Conservation (phyloP, 495 filamentous ascomycete genomes). For the Xylaria bambusicola region DNA sequence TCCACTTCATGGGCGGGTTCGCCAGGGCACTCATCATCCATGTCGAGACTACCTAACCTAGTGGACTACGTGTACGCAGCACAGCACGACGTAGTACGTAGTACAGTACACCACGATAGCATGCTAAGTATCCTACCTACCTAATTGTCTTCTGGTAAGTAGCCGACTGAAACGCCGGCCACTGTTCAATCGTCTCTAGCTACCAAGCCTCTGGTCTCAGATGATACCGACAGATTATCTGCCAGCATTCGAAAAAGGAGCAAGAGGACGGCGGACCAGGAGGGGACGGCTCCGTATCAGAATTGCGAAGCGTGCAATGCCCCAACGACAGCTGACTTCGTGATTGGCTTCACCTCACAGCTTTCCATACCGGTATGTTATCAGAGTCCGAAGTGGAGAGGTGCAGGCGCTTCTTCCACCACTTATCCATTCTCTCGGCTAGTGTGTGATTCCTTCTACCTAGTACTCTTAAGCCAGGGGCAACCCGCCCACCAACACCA, state of each 20-base stretch:
- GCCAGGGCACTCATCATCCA: slow-evolving; percentile 7
- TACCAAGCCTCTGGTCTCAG: too few relatives aligned
- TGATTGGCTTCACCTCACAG: neutral
- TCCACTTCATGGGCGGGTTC: slow-evolving; percentile 8
- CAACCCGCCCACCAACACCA: neutral
- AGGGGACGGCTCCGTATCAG: too few relatives aligned
- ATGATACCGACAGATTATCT: neutral
- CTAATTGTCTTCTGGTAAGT: neutral
- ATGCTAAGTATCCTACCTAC: neutral
- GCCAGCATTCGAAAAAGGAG: too few relatives aligned
- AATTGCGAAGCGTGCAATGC: neutral
- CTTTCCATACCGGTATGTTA: neutral
- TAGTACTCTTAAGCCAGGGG: slow-evolving; percentile 12
- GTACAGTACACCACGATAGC: too few relatives aligned
- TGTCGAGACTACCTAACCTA: slow-evolving; percentile 5
- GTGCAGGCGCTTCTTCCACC: neutral
- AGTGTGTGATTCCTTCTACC: slow-evolving; percentile 13
- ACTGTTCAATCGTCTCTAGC: neutral
- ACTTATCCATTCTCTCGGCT: slow-evolving; percentile 3
- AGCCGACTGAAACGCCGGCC: slow-evolving; percentile 4
- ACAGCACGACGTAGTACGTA: too few relatives aligned
- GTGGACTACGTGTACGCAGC: too few relatives aligned
- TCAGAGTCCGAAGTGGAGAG: neutral
- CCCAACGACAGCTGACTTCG: neutral
- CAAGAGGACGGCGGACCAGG: too few relatives aligned